These are phyloP conservation scores for Coffea eugenioides DNA, from an alignment of 257 asterid genomes.

Conservation along the genomic window DNA sequence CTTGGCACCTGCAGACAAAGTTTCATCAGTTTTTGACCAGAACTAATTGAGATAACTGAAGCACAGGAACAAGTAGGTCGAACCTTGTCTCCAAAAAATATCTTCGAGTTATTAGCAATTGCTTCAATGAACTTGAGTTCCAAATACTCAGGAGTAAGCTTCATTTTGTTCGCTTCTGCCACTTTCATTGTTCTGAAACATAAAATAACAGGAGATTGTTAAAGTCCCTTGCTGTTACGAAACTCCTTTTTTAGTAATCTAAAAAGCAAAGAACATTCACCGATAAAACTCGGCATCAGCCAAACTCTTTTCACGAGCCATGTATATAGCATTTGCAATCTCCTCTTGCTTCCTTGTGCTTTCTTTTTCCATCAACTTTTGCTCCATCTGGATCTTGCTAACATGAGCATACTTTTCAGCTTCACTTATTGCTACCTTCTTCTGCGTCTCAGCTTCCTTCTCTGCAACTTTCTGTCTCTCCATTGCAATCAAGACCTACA, in stretches of 20 bases:
- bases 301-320: slow-evolving; percentile 93
- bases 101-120: slow-evolving; percentile 86
- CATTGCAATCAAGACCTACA: slow-evolving; percentile 84
- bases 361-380: slow-evolving; percentile 89
- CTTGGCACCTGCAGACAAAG: slow-evolving; percentile 62
- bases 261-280: slow-evolving; percentile 36
- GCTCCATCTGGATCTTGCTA: slow-evolving; percentile 94
- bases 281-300: slow-evolving; percentile 89
- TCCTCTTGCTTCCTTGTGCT: slow-evolving; percentile 88
- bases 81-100: slow-evolving; percentile 92
- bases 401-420: slow-evolving; percentile 91
- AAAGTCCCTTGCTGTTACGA: neutral
- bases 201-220: neutral
- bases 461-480: slow-evolving; percentile 92
- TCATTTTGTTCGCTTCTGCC: slow-evolving; percentile 91
- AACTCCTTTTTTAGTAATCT: neutral
- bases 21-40: slow-evolving; percentile 21
- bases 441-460: slow-evolving; percentile 97
- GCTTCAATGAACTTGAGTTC: slow-evolving; percentile 91
- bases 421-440: slow-evolving; percentile 92
- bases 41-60: neutral
- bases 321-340: slow-evolving; percentile 81
- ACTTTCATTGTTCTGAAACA: slow-evolving; percentile 66
- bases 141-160: slow-evolving; percentile 77
- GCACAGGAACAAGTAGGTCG: slow-evolving; percentile 1